phyloP scores from a whole-genome alignment of 2,329 filamentous ascomycete species.

The Hymenoscyphus fructigenus region DNA sequence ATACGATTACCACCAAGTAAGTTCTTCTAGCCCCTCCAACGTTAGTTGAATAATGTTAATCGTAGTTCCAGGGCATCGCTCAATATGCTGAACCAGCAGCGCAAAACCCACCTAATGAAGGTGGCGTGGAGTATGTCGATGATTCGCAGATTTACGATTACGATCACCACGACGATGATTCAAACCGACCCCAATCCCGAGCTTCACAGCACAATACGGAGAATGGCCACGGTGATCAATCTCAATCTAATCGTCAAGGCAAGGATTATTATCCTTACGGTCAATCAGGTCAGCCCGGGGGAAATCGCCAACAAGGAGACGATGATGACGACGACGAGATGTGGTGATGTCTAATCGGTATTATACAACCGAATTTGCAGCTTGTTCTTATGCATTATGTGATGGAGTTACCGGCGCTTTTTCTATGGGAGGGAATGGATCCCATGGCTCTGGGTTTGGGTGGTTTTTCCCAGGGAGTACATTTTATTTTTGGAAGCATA shows the following conservation, averaged over 20 bases:
- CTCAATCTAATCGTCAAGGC: conserved; percentile 29
- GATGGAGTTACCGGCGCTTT: conserved; percentile 36
- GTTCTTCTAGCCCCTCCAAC: conserved; percentile 6
- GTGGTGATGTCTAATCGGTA: conserved; percentile 31
- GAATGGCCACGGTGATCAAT: conserved; percentile 34
- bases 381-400: conserved; percentile 34
- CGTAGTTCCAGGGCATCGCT: conserved; percentile 33
- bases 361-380: background rate
- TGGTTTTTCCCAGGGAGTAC: conserved; percentile 20
- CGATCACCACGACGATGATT: conserved; percentile 42
- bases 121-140: conserved; percentile 43
- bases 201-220: conserved; percentile 34
- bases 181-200: conserved; percentile 36
- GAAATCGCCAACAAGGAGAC: conserved; percentile 24
- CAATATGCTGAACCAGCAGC: conserved; percentile 37
- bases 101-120: conserved; percentile 30
- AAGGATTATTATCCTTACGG: conserved; percentile 35
- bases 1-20: conserved; percentile 40
- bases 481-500: conserved; percentile 34
- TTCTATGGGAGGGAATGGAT: conserved; percentile 22
- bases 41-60: conserved; percentile 8
- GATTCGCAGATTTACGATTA: conserved; percentile 53
- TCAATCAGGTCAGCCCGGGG: conserved; percentile 22
- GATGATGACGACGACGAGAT: conserved; percentile 35
- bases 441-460: conserved; percentile 12